Percentiles rank a stretch among this genome's conserved stretches.
phyloP scores from a whole-genome alignment of 2,329 filamentous ascomycete genomes.

The Dothiorella sarmentorum region DNA sequence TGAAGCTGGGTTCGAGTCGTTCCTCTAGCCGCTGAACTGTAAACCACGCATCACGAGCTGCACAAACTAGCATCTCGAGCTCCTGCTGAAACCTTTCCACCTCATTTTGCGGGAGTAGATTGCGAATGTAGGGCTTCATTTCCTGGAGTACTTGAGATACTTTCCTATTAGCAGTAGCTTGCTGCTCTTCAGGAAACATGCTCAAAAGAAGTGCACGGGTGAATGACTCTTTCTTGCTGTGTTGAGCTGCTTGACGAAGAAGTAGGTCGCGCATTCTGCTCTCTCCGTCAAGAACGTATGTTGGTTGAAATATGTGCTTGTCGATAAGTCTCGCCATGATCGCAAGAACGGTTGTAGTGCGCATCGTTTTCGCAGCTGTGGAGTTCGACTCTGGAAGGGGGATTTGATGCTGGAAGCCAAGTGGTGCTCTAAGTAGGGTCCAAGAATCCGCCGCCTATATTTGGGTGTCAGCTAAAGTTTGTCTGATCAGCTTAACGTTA shows the following conservation, averaged over 20 bases:
- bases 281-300: conserved; percentile 26
- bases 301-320: conserved; percentile 34
- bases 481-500: background rate
- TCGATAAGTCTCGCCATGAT: conserved; percentile 28
- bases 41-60: background rate
- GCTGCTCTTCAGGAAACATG: background rate
- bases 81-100: background rate
- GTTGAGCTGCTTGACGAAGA: background rate
- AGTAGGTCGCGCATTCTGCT: conserved; percentile 17
- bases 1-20: background rate
- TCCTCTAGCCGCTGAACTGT: background rate
- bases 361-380: conserved; percentile 32
- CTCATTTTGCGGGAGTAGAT: background rate
- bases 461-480: background rate
- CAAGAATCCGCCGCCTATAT: background rate
- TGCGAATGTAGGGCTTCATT: background rate
- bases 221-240: background rate
- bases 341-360: conserved; percentile 28
- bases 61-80: background rate
- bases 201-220: background rate
- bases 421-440: background rate
- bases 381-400: conserved; percentile 33
- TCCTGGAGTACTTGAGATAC: background rate
- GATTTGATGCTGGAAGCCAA: conserved; percentile 21
- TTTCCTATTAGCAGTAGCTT: background rate